A percentile compares a stretch with the other conserved stretches of the same genome.
phyloP scores from a whole-genome alignment of 257 asterid genomes.

The Coffea canephora region DNA sequence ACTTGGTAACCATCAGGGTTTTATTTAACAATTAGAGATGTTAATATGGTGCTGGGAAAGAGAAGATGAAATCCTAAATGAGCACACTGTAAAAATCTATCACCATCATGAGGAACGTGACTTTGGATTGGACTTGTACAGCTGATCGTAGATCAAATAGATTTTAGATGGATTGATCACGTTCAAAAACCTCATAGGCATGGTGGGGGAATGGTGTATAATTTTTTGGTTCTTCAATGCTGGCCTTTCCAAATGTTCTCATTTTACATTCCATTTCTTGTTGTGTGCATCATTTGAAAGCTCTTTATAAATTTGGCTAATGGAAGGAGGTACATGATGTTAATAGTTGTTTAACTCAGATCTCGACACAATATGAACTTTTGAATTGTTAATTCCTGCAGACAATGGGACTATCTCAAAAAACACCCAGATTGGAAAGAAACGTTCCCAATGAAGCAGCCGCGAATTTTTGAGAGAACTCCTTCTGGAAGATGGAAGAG shows the following conservation, averaged over 20 bases:
- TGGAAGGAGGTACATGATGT: no score
- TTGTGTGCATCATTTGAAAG: background rate
- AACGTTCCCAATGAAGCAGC: conserved; percentile 56
- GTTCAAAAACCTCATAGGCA: background rate
- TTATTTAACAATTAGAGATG: background rate
- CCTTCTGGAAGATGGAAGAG: conserved; percentile 58
- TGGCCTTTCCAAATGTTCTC: no score
- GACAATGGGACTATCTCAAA: conserved; percentile 74
- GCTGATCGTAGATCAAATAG: background rate
- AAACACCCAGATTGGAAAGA: conserved; percentile 69
- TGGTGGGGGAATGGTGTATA: background rate
- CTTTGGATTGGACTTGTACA: background rate
- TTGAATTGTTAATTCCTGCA: conserved; percentile 21
- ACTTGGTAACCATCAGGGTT: no score
- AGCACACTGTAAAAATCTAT: background rate
- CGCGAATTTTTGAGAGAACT: conserved; percentile 64
- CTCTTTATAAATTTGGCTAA: background rate
- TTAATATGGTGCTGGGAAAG: background rate
- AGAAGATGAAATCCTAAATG: background rate
- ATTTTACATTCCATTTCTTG: no score
- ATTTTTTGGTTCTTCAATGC: background rate
- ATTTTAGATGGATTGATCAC: background rate
- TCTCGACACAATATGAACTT: background rate
- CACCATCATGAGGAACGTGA: background rate
- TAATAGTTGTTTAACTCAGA: background rate